These are phyloP conservation scores for Glebionis coronaria DNA, from an alignment of 129 eudicot genomes.

Conservation along the genomic window DNA sequence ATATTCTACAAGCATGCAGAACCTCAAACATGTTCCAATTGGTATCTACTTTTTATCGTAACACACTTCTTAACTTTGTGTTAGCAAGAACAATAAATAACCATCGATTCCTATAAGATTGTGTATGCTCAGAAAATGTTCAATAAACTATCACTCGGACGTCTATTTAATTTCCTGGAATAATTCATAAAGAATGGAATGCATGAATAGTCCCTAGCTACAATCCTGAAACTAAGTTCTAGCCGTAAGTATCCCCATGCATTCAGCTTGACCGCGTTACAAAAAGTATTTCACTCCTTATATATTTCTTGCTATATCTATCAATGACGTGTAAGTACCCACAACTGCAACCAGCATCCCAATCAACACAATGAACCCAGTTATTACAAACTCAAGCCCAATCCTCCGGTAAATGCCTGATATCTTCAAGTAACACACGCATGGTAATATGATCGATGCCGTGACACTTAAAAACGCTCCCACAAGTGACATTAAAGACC, in stretches of 20 bases:
- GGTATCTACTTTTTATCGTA: too few relatives aligned
- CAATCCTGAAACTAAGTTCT: background rate
- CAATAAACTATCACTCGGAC: background rate
- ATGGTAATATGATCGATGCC: conserved; percentile 71
- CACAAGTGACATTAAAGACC: conserved; percentile 72
- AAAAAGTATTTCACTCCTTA: background rate
- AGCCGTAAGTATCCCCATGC: background rate
- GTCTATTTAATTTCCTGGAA: background rate
- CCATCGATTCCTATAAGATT: too few relatives aligned
- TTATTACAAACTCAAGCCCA: conserved; percentile 43
- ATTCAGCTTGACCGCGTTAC: background rate
- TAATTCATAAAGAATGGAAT: background rate
- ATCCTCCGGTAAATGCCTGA: conserved; percentile 42
- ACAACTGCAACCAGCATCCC: conserved; percentile 47
- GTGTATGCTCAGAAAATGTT: background rate
- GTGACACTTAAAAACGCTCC: conserved; percentile 89
- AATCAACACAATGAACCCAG: conserved; percentile 36
- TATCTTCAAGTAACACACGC: conserved; percentile 82
- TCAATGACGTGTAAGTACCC: conserved; percentile 67
- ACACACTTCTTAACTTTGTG: too few relatives aligned
- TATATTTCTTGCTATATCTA: conserved; percentile 37
- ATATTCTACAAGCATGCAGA: too few relatives aligned
- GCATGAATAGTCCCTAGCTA: background rate
- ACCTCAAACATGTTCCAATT: too few relatives aligned
- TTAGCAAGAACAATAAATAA: too few relatives aligned